These are phyloP conservation scores for Cercospora sojina DNA, from an alignment of 2,329 filamentous ascomycete genomes.

Conservation along the genomic window DNA sequence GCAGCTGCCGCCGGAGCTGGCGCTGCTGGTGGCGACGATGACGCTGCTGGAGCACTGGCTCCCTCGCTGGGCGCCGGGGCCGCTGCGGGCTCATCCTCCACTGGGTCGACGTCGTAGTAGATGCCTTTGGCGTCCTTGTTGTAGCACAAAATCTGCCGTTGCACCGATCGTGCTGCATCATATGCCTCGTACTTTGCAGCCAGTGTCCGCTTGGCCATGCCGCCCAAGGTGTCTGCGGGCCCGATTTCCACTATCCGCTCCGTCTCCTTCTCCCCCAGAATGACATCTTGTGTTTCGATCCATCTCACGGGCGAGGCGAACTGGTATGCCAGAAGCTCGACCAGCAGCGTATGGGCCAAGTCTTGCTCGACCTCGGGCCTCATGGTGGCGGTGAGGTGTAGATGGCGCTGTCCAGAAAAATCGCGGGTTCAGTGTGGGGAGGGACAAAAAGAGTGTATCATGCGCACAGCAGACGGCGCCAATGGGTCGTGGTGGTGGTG, in stretches of 20 bases:
- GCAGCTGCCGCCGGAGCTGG: slow-evolving; percentile 56
- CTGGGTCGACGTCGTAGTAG: slow-evolving; percentile 96
- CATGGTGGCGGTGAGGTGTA: slow-evolving; percentile 56
- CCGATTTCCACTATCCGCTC: slow-evolving; percentile 98
- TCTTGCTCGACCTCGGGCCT: slow-evolving; percentile 99
- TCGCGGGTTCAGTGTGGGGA: slow-evolving; percentile 9
- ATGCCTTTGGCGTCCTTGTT: slow-evolving; percentile 99
- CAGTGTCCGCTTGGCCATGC: slow-evolving; percentile 94
- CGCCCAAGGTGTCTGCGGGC: slow-evolving; percentile 92
- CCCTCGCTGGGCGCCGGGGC: slow-evolving; percentile 54
- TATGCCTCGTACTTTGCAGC: slow-evolving; percentile 98
- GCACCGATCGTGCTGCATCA: slow-evolving; percentile 92
- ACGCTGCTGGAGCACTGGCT: slow-evolving; percentile 48
- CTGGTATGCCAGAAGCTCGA: slow-evolving; percentile 98
- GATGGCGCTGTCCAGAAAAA: slow-evolving; percentile 15
- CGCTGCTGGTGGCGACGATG: slow-evolving; percentile 46
- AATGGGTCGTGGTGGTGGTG: slow-evolving; percentile 12
- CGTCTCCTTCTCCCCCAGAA: slow-evolving; percentile 90
- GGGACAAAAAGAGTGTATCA: slow-evolving; percentile 24
- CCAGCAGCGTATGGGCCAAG: slow-evolving; percentile 94
- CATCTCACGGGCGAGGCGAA: slow-evolving; percentile 98
- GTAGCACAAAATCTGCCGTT: slow-evolving; percentile 97
- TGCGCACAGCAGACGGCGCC: slow-evolving; percentile 14
- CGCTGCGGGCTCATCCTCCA: slow-evolving; percentile 74
- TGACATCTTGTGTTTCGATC: slow-evolving; percentile 99